These are phyloP conservation scores for Neurospora intermedia DNA, from an alignment of 495 filamentous ascomycete species.

Conservation along the genomic window DNA sequence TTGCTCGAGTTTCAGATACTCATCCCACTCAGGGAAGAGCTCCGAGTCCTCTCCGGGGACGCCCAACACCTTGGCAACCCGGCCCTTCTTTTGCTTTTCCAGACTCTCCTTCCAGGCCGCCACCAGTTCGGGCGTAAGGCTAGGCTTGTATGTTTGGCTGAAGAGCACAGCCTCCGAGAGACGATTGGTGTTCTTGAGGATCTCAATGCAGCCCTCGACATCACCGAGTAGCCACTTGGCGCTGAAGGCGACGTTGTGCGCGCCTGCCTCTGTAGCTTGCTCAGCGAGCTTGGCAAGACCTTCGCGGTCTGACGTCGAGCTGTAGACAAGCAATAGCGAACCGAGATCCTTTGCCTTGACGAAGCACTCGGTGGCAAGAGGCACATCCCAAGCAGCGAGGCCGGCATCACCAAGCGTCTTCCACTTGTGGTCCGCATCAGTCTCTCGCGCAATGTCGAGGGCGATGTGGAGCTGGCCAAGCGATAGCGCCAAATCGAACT, in stretches of 20 bases:
- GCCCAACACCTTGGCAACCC: slow-evolving; percentile 71
- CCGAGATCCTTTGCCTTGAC: slow-evolving; percentile 79
- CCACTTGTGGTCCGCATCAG: slow-evolving; percentile 93
- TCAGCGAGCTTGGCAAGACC: slow-evolving; percentile 61
- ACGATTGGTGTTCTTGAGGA: slow-evolving; percentile 67
- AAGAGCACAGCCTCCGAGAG: slow-evolving; percentile 81
- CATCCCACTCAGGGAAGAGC: slow-evolving; percentile 91
- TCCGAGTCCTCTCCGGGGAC: slow-evolving; percentile 82
- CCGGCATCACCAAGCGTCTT: slow-evolving; percentile 92
- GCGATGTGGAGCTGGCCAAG: slow-evolving; percentile 78
- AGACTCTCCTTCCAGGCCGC: slow-evolving; percentile 68
- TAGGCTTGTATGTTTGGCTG: slow-evolving; percentile 88
- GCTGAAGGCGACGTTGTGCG: slow-evolving; percentile 86
- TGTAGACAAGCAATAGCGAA: slow-evolving; percentile 76
- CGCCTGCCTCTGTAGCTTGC: slow-evolving; percentile 63
- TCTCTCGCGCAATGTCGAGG: slow-evolving; percentile 68
- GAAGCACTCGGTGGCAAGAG: slow-evolving; percentile 88
- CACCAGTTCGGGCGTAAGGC: slow-evolving; percentile 55
- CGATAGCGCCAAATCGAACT: slow-evolving; percentile 83
- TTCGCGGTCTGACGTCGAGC: slow-evolving; percentile 62
- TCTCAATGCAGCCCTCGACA: slow-evolving; percentile 66
- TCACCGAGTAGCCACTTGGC: slow-evolving; percentile 83
- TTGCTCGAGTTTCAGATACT: slow-evolving; percentile 71
- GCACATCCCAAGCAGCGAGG: slow-evolving; percentile 73
- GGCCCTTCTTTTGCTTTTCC: slow-evolving; percentile 71